Conservation (phyloP, 2,329 filamentous ascomycete species). For the Cladosporium velox region DNA sequence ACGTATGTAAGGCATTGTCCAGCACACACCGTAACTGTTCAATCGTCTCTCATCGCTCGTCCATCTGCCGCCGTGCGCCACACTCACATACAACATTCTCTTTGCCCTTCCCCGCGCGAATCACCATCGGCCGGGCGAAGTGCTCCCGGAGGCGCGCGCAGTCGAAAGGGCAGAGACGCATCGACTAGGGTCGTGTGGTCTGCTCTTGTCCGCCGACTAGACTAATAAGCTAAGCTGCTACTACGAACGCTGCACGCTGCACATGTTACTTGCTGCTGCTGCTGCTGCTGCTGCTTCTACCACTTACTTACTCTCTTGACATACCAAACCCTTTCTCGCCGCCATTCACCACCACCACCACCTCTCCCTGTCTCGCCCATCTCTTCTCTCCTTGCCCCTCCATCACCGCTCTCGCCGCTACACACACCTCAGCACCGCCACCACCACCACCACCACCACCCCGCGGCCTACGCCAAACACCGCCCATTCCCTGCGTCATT, state of each 20-base stretch:
- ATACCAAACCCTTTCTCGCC: background rate
- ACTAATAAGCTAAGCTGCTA: background rate
- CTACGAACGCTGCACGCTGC: background rate
- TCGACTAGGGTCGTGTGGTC: background rate
- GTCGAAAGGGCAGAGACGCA: too few species aligned
- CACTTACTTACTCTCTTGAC: background rate
- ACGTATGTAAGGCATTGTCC: background rate
- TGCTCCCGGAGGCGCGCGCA: background rate
- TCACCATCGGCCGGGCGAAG: background rate
- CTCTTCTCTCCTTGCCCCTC: background rate
- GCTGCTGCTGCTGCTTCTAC: background rate
- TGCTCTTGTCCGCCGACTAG: background rate
- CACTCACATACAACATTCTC: background rate
- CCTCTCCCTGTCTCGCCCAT: background rate
- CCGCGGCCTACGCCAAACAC: conserved; percentile 4
- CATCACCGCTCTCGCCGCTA: background rate
- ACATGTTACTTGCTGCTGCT: background rate
- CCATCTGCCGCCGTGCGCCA: background rate
- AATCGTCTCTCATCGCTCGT: background rate
- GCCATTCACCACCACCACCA: conserved; percentile 3
- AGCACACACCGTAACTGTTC: background rate
- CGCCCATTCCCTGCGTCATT: conserved; percentile 12
- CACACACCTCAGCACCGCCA: background rate
- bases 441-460: background rate
- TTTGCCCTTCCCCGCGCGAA: background rate